phyloP scores from a whole-genome alignment of 2,329 filamentous ascomycete species.

The Ilyonectria destructans region DNA sequence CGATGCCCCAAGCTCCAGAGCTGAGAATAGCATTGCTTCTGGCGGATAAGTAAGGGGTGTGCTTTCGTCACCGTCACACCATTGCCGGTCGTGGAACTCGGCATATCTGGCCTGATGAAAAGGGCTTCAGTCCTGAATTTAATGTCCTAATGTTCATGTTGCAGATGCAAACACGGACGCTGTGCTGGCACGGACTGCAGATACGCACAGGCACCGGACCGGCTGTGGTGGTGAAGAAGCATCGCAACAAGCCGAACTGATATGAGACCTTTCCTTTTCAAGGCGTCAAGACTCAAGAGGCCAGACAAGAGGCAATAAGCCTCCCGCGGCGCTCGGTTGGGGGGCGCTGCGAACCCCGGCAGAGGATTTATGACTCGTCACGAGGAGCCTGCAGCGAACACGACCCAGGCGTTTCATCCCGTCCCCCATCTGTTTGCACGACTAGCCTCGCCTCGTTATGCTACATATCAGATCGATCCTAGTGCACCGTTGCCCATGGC shows the following conservation, averaged over 20 bases:
- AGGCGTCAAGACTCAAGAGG: conserved; percentile 2
- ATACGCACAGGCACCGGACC: conserved; percentile 22
- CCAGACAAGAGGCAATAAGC: conserved; percentile 18
- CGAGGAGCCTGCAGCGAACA: conserved; percentile 44
- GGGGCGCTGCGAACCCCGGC: conserved; percentile 44
- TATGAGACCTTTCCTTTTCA: conserved; percentile 20
- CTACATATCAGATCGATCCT: conserved; percentile 42
- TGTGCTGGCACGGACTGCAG: conserved; percentile 34
- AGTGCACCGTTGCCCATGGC: conserved; percentile 28
- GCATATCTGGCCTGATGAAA: conserved; percentile 29
- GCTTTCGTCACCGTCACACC: conserved; percentile 10
- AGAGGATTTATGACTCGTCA: conserved; percentile 50
- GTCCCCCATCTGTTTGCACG: conserved; percentile 45
- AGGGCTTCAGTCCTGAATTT: conserved; percentile 10
- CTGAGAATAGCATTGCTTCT: conserved; percentile 19
- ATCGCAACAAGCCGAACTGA: conserved; percentile 14
- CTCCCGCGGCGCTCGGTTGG: conserved; percentile 34
- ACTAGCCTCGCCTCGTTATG: conserved; percentile 41
- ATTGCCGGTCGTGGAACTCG: conserved; percentile 20
- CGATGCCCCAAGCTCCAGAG: conserved; percentile 4
- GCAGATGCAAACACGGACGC: conserved; percentile 13
- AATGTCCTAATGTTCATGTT: conserved; percentile 5
- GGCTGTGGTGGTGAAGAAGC: conserved; percentile 22
- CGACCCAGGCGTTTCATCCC: conserved; percentile 49
- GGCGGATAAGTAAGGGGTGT: not conserved